A percentile compares a stretch with the other conserved stretches of the same genome.
Evolutionary conservation across 2,329 filamentous ascomycete species (phyloP).

Genomic region (Pseudovirgaria hyperparasitica): DNA sequence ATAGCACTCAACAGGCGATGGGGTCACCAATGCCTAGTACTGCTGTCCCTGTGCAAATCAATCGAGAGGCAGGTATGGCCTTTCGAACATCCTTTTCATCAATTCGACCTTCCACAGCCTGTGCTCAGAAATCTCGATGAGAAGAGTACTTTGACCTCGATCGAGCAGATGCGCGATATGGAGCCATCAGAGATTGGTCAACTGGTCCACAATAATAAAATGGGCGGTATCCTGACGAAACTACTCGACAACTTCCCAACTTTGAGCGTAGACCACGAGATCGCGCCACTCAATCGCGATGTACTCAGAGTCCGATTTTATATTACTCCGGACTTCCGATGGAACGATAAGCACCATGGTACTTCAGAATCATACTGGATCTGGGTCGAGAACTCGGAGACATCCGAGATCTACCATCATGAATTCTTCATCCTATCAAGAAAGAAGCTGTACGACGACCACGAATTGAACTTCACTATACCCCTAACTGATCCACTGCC

Average conservation of each 20-base stretch:
- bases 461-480: constrained; percentile 96
- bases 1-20: constrained; percentile 89
- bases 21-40: constrained; percentile 87
- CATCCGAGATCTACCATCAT: constrained; percentile 93
- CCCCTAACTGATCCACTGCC: constrained; percentile 86
- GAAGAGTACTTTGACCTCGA: constrained; percentile 58
- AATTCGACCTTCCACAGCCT: constrained; percentile 80
- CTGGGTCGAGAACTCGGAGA: constrained; percentile 98
- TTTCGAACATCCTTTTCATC: constrained; percentile 85
- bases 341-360: constrained; percentile 90
- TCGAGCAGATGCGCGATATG: constrained; percentile 87
- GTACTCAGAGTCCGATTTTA: constrained; percentile 83
- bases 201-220: constrained; percentile 79
- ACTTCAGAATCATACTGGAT: constrained; percentile 95
- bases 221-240: constrained; percentile 69
- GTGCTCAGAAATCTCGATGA: constrained; percentile 74
- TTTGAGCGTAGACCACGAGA: constrained; percentile 79
- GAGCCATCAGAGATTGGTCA: constrained; percentile 79
- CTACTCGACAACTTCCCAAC: constrained; percentile 88
- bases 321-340: constrained; percentile 79
- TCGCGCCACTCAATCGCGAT: constrained; percentile 87
- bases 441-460: constrained; percentile 85
- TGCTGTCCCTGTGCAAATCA: constrained; percentile 87
- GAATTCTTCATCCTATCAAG: constrained; percentile 91
- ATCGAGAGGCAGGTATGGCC: constrained; percentile 96